These are phyloP conservation scores for Magnaporthiopsis incrustans DNA, from an alignment of 2,329 filamentous ascomycete species.

Conservation along the genomic window DNA sequence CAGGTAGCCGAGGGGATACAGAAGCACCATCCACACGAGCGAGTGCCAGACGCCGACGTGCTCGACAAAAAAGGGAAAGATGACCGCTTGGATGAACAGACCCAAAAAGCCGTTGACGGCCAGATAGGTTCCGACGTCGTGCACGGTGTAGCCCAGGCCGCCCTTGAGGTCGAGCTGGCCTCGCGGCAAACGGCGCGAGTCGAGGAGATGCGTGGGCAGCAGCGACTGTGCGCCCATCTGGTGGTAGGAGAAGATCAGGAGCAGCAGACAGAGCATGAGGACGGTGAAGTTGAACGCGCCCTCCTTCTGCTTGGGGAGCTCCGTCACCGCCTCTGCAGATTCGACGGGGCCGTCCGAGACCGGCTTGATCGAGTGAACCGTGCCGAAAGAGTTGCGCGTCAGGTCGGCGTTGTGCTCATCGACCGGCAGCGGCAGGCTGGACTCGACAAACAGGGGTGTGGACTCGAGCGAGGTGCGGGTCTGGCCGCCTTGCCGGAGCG, in stretches of 20 bases:
- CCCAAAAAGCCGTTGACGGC: conserved; percentile 47
- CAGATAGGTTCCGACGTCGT: conserved; percentile 2
- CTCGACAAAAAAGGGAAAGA: conserved; percentile 52
- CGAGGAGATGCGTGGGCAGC: conserved; percentile 2
- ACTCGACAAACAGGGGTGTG: conserved; percentile 1
- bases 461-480: background rate
- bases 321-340: background rate
- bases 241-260: conserved; percentile 5
- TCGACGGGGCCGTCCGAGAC: background rate
- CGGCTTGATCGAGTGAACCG: conserved; percentile 3
- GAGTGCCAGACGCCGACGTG: conserved; percentile 1
- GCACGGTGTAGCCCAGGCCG: conserved; percentile 16
- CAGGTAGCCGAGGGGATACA: conserved; percentile 2
- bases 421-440: conserved; percentile 3
- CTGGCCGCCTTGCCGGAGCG: background rate
- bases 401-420: conserved; percentile 4
- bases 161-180: conserved; percentile 2
- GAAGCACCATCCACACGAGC: conserved; percentile 2
- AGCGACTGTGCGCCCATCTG: conserved; percentile 3
- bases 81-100: conserved; percentile 61
- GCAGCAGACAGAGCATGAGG: conserved; percentile 1
- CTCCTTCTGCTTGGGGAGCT: background rate
- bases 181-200: background rate
- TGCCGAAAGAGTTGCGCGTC: conserved; percentile 1
- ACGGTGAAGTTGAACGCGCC: conserved; percentile 1